Evolutionary conservation across 768 basidiomycete species (phyloP).

Genomic region (Suillus occidentalis): DNA sequence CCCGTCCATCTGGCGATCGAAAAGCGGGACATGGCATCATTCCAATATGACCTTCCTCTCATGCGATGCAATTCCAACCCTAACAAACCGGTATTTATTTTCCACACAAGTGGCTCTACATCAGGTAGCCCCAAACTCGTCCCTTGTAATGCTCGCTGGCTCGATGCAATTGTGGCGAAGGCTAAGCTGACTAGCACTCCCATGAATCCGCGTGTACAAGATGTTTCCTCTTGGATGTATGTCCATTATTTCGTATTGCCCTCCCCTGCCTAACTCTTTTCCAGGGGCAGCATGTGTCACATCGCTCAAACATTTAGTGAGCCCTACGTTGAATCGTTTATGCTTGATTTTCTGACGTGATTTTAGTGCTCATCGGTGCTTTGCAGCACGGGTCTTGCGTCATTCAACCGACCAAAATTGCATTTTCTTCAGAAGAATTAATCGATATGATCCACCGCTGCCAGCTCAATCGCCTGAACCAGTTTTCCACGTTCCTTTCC

Average conservation of each 20-base stretch:
- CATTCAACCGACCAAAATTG: conserved; percentile 65
- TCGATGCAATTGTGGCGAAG: conserved; percentile 62
- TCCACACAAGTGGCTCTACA: conserved; percentile 82
- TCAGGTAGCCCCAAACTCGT: conserved; percentile 84
- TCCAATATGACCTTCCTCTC: conserved; percentile 42
- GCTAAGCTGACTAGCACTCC: conserved; percentile 53
- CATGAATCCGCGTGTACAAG: conserved; percentile 50
- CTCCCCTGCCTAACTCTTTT: conserved; percentile 35
- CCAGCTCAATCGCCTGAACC: conserved; percentile 71
- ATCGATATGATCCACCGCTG: conserved; percentile 68
- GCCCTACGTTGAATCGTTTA: conserved; percentile 29
- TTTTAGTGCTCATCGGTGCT: conserved; percentile 65
- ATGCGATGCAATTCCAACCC: conserved; percentile 34
- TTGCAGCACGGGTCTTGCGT: conserved; percentile 74
- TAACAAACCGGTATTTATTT: conserved; percentile 60
- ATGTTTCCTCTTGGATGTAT: conserved; percentile 74
- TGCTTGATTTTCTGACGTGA: conserved; percentile 21
- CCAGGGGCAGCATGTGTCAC: conserved; percentile 83
- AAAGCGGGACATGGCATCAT: conserved; percentile 37
- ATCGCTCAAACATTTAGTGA: conserved; percentile 76
- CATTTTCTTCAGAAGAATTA: conserved; percentile 68
- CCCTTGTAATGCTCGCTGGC: conserved; percentile 67
- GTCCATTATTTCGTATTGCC: conserved; percentile 31
- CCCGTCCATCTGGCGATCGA: conserved; percentile 47
- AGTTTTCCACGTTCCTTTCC: conserved; percentile 70